Evolutionary conservation across 2,329 filamentous ascomycete species (phyloP), one percentile per base, ranked within the genome.

Genomic region (Dactylella cylindrospora): DNA sequence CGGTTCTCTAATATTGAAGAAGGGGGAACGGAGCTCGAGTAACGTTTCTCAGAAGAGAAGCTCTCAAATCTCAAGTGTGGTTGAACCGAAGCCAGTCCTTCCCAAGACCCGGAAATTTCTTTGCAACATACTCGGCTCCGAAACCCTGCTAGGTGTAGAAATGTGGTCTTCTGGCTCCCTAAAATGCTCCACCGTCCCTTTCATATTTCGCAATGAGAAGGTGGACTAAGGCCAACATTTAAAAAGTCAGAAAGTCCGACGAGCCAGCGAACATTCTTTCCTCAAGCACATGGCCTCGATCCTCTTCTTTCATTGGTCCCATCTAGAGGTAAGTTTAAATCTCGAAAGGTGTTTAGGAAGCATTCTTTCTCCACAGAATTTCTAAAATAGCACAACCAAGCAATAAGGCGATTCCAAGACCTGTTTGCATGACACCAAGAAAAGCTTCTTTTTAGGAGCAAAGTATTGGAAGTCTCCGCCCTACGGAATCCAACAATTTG

Each of bases 141-240:
- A 25, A 44, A 20, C 44, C 41, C 33, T 36, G 19, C 50, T 31
- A 31, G n/a, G 38, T 38, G 35, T 44, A 57, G 52, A 47, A 49
- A n/a, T n/a, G n/a, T n/a, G n/a, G n/a, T n/a, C n/a, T n/a, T n/a
- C n/a, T n/a, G n/a, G n/a, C n/a, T n/a, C n/a, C 51, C 43, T 39
- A 43, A 36, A 45, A 25, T 33, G 40, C 39, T 25, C 41, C 35
- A 40, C 49, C 23, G 26, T 22, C 3, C 17, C 15, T 46, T 47
- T 54, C 57, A 54, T 49, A 62, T 43, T 44, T 54, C 54, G 22
- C 33, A 52, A 54, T 9, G 43, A 53, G 57, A 54, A 62, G 49
- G 57, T 61, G 47, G 36, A 3, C 36, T 17, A 38, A 23, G 36
- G 44, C 31, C 38, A 36, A 54, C 32, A 20, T 50, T 43, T 36